Evolutionary conservation across 1,284 basidiomycete genomes (phyloP), one percentile per base, ranked within the genome.

Genomic region (Cryptococcus sp.): DNA sequence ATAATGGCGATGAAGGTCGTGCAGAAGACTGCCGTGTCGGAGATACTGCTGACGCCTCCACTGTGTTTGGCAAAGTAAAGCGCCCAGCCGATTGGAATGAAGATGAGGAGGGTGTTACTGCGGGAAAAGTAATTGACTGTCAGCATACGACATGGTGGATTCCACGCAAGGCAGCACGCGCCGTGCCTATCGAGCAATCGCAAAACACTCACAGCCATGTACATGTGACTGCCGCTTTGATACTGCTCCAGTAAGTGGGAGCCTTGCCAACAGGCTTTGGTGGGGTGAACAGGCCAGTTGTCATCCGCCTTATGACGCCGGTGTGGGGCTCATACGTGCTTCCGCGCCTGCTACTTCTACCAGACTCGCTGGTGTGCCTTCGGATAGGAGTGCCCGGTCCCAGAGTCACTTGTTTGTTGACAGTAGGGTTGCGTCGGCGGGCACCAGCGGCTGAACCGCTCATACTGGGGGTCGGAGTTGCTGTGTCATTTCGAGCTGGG

Each of bases 81-180:
- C 2, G 79, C 80, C 80, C 80, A 82, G 15, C 77, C 70, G 50
- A 79, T 69, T 1, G 80, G 80, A 35, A 81, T 77, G 63, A 80
- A 81, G 20, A 82, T 64, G 35, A 81, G 72, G 16, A 82, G 68
- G 15, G 81, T 59, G 56, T 81, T 81, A 5, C 74, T 76, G 48
- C 1, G 13, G 15, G 0, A 47, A 57, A 54, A 60, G 8, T 16
- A 48, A 20, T 46, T 4, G 50, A 10, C 30, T n/a, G 2, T 35
- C 30, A 35, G 30, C 30, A 10, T 10, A n/a, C n/a, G n/a, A n/a
- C n/a, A n/a, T n/a, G n/a, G n/a, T n/a, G n/a, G n/a, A n/a, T n/a
- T n/a, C n/a, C n/a, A n/a, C n/a, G n/a, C n/a, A n/a, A n/a, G n/a
- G n/a, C n/a, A n/a, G n/a, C n/a, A n/a, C n/a, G n/a, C n/a, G n/a